Percentiles rank a stretch among this genome's conserved stretches.
These are phyloP conservation scores for Centella asiatica DNA, from an alignment of 129 eudicot genomes.

Conservation along the genomic window DNA sequence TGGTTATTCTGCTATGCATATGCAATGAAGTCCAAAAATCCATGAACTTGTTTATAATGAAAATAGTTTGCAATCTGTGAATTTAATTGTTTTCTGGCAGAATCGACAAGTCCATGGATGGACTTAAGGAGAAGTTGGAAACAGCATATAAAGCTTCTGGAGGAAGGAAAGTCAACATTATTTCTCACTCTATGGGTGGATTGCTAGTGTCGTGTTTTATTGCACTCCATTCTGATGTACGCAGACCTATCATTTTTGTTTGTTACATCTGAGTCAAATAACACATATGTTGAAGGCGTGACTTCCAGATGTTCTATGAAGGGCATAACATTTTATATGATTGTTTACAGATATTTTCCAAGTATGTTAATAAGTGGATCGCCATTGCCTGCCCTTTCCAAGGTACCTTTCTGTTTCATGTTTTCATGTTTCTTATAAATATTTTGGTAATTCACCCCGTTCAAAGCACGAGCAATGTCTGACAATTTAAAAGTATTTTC, in stretches of 20 bases:
- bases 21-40: neutral
- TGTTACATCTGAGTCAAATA: neutral
- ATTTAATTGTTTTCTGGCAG: constrained; percentile 36
- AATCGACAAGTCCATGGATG: constrained; percentile 63
- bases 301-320: neutral
- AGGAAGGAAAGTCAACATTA: constrained; percentile 74
- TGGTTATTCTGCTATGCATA: neutral
- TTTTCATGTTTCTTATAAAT: too few species aligned
- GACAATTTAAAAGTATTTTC: too few species aligned
- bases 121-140: constrained; percentile 58
- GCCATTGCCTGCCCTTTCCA: constrained; percentile 89
- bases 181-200: constrained; percentile 96
- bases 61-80: neutral
- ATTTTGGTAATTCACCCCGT: too few species aligned
- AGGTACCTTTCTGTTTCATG: constrained; percentile 35
- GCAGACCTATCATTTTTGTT: neutral
- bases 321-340: constrained; percentile 10
- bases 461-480: too few species aligned
- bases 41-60: neutral
- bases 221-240: constrained; percentile 66
- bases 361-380: constrained; percentile 88
- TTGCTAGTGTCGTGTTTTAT: constrained; percentile 65
- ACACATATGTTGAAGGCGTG: neutral
- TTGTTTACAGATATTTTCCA: constrained; percentile 56
- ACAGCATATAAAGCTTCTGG: constrained; percentile 81